Base-by-base conservation (phyloP, 805 yeast genomes). In the Komagataella ulmi region DNA sequence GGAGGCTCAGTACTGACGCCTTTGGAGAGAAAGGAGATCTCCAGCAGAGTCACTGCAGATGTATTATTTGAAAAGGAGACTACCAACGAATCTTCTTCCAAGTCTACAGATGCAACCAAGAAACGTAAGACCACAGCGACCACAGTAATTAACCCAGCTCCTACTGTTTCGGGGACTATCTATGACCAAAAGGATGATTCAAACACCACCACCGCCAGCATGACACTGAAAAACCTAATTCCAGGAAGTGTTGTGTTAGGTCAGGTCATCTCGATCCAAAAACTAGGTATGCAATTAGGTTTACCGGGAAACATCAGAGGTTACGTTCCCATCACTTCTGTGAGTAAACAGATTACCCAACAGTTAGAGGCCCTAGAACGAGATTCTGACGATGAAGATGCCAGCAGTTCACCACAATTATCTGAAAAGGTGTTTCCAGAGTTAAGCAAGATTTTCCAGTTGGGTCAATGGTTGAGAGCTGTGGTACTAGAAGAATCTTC, bases 391-490 rank as follows among this genome's bases (percentile, higher is more conserved):
- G 69, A 68, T 5, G 55, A 56, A 17, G 66, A 61, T 17, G 63
- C 59, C 17, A 70, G 61, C 7, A 50, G 3, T 30, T 51, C 10
- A 49, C 54, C 3, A 56, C 65, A 3, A 52, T 60, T 49, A 24
- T 53, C 47, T 44, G 57, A 58, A 50, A 67, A 66, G 14, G 76
- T 73, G 46, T 70, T 83, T 52, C 95, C 95, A 6, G 68, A 71
- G 17, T 70, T 85, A 51, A 63, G 68, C 1, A 61, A 71, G 1
- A 63, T 77, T 50, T 88, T 90, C 67, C 64, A 65, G 43, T 58
- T 79, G 44, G 98, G 98, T 7, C 91, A 86, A 64, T 91, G 93
- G 88, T 69, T 93, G 46, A 79, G 93, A 58, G 96, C 95, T 30
- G 67, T 74, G 47, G 90, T 90, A n/a, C 75, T 78, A 7, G 79